phyloP scores from a whole-genome alignment of 73 alveolate species.

The Effrenium voratum region DNA sequence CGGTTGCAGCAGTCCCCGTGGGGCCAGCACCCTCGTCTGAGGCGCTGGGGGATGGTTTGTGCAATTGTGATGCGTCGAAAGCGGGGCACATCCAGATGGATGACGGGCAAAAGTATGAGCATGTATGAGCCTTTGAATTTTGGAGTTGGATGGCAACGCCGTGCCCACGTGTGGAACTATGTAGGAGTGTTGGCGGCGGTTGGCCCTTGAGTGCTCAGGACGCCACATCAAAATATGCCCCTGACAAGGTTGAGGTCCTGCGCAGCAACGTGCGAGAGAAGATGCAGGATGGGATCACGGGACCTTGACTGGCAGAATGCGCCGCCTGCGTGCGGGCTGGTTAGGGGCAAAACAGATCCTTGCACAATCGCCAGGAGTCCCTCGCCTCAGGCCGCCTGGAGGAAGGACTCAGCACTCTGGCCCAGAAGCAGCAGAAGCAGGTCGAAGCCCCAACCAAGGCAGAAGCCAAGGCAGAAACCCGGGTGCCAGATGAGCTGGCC shows the following conservation, averaged over 20 bases:
- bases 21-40: neutral
- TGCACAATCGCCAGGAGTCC: neutral
- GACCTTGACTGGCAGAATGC: neutral
- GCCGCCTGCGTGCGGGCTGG: neutral
- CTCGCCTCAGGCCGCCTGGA: slow-evolving; percentile 24
- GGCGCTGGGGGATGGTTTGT: neutral
- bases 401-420: neutral
- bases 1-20: slow-evolving; percentile 27
- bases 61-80: neutral
- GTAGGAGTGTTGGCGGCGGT: too few species aligned
- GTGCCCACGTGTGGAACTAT: too few species aligned
- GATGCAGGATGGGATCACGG: neutral
- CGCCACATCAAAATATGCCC: too few species aligned
- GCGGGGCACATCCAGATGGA: too few species aligned
- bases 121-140: too few species aligned
- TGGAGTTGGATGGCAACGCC: neutral
- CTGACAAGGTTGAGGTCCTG: slow-evolving; percentile 2
- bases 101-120: too few species aligned
- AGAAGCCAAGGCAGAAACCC: neutral
- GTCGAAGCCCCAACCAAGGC: too few species aligned
- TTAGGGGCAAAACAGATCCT: neutral
- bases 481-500: slow-evolving; percentile 1
- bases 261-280: slow-evolving; percentile 22
- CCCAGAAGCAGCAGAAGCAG: too few species aligned
- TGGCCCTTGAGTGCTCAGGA: too few species aligned